phyloP scores from a whole-genome alignment of 257 asterid genomes.

The Fraxinus cuspidata region DNA sequence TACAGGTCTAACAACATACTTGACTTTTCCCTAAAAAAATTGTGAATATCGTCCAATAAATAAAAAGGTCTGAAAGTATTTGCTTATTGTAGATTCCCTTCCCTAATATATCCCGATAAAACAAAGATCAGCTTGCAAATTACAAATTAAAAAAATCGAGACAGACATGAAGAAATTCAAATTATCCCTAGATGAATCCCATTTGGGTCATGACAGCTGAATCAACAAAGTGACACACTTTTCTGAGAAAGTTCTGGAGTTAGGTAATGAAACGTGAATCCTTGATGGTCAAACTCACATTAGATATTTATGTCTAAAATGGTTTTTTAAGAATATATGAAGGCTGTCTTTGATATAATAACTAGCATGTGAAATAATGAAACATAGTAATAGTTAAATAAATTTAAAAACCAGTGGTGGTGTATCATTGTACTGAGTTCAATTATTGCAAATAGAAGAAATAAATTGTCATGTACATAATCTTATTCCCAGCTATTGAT shows the following conservation, averaged over 20 bases:
- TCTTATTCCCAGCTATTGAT: constrained; percentile 11
- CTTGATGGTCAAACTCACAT: not conserved
- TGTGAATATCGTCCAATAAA: not conserved
- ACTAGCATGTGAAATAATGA: constrained; percentile 14
- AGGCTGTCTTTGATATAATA: not conserved
- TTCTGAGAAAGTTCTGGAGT: constrained; percentile 14
- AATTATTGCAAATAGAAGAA: constrained; percentile 17
- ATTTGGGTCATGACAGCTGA: constrained; percentile 23
- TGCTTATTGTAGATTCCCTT: constrained; percentile 14
- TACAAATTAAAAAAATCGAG: constrained; percentile 1
- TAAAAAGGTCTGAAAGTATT: not conserved
- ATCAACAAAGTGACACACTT: constrained; percentile 17
- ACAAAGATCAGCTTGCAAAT: constrained; percentile 12
- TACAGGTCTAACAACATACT: constrained; percentile 85
- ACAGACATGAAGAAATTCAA: not conserved
- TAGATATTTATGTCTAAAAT: not conserved
- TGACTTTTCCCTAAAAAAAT: constrained; percentile 65
- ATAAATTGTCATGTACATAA: constrained; percentile 9
- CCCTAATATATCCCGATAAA: constrained; percentile 4
- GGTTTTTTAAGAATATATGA: constrained; percentile 1
- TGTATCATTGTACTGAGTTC: constrained; percentile 19
- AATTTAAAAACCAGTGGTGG: constrained; percentile 4
- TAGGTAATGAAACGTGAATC: constrained; percentile 14
- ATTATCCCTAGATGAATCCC: constrained; percentile 6
- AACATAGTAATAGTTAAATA: constrained; percentile 2